Evolutionary conservation across 495 filamentous ascomycete species (phyloP), one percentile per base, ranked within the genome.

Genomic region (Penicillium pancosmium): DNA sequence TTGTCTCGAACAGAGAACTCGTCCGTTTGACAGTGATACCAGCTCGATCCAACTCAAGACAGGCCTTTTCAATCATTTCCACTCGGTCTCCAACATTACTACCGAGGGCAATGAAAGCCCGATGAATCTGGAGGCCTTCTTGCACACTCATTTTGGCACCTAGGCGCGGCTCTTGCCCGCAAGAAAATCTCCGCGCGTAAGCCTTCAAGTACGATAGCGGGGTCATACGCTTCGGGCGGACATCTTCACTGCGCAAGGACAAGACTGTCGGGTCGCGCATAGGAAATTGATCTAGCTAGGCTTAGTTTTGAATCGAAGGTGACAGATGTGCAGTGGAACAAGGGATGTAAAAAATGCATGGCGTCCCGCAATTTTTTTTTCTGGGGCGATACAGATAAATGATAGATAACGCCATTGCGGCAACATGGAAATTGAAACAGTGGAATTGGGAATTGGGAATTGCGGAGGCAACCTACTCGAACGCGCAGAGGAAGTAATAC

Each of bases 51-150:
- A 98, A 89, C 65, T 88, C 83, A 19, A 77, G 78, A 70, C 91
- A 91, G 1, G 94, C 93, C 56, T 80, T 75, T 72, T 96, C 91
- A 48, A 98, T 93, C 83, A 85, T 88, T 38, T 76, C 80, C 36
- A 95, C 78, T 27, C 92, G 87, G 69, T 98, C 91, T 11, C 94
- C 94, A 18, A 97, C 73, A 76, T 98, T 98, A 71, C 93, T 96
- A 6, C 94, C 94, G 6, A 98, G 74, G 10, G 95, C 94, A 62
- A 98, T 86, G 64, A 88, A 96, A 0, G 88, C 92, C 46, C 78
- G 76, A 59, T 85, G 84, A 46, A 67, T 57, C 5, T 56, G 34
- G 25, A 59, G 51, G 27, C 63, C 64, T 34, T 33, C 55, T 16
- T 44, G 55, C 16, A 54, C 47, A 44, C 66, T 55, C 74, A 74